These are phyloP conservation scores for Coemansia sp. DNA, from an alignment of 192 early-diverging fungal species.

Conservation along the genomic window DNA sequence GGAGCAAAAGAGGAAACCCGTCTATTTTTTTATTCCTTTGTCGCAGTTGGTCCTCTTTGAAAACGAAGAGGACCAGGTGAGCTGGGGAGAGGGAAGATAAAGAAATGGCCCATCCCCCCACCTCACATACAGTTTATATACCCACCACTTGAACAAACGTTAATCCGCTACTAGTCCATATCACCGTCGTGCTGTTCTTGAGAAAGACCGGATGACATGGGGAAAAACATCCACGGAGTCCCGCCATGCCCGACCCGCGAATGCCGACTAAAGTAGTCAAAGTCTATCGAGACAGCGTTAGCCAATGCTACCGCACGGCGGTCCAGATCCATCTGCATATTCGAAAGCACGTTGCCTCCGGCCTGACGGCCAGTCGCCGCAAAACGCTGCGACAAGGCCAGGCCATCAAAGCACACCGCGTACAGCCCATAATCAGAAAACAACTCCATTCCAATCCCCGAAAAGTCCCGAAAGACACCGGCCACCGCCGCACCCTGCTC, in stretches of 20 bases:
- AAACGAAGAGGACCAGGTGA: not conserved
- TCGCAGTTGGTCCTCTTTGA: no score
- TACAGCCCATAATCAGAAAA: slow-evolving; percentile 86
- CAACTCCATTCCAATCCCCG: slow-evolving; percentile 68
- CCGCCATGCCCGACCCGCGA: slow-evolving; percentile 47
- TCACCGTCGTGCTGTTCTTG: no score
- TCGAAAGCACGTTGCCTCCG: no score
- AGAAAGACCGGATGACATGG: slow-evolving; percentile 7
- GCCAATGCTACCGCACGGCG: slow-evolving; percentile 75
- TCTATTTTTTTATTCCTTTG: no score
- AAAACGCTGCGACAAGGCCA: slow-evolving; percentile 10
- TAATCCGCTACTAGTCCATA: not conserved
- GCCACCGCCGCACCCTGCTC: slow-evolving; percentile 42
- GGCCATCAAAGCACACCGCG: slow-evolving; percentile 65
- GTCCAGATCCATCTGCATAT: slow-evolving; percentile 57
- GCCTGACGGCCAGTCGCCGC: not conserved
- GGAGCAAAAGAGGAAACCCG: no score
- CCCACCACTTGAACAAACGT: no score
- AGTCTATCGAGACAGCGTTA: slow-evolving; percentile 78
- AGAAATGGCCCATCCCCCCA: no score
- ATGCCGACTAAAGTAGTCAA: slow-evolving; percentile 82
- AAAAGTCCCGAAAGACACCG: slow-evolving; percentile 73
- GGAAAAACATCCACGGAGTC: not conserved
- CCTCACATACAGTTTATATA: no score
- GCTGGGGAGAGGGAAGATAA: not conserved